These are phyloP conservation scores for Hypoxylon intermedium DNA, from an alignment of 495 filamentous ascomycete species.

Conservation along the genomic window DNA sequence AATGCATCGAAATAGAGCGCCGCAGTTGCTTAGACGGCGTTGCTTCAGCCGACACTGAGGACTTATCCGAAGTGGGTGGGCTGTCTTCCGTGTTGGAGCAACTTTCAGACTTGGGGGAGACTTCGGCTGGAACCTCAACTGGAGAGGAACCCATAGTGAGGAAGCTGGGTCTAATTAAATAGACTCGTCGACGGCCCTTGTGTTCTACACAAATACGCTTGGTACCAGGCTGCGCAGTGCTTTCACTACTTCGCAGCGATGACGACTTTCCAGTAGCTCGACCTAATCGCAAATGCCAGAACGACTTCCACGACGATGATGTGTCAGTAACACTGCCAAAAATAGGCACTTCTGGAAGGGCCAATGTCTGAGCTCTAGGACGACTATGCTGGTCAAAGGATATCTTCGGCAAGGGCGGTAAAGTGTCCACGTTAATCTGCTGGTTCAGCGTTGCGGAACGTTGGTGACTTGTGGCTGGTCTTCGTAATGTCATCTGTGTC, in stretches of 20 bases:
- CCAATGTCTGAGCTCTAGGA: slow-evolving; percentile 35
- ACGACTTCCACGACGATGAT: slow-evolving; percentile 53
- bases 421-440: slow-evolving; percentile 48
- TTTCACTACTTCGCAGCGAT: slow-evolving; percentile 24
- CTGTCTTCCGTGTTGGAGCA: slow-evolving; percentile 30
- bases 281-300: slow-evolving; percentile 50
- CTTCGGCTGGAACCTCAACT: slow-evolving; percentile 18
- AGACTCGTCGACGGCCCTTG: slow-evolving; percentile 24
- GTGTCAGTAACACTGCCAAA: slow-evolving; percentile 14
- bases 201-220: slow-evolving; percentile 38
- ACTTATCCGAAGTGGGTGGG: slow-evolving; percentile 30
- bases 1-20: slow-evolving; percentile 62
- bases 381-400: slow-evolving; percentile 46
- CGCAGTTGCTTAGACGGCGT: slow-evolving; percentile 52
- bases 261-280: slow-evolving; percentile 23
- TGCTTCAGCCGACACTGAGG: slow-evolving; percentile 31
- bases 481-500: slow-evolving; percentile 66
- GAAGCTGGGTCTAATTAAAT: slow-evolving; percentile 31
- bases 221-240: slow-evolving; percentile 5
- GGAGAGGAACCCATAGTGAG: slow-evolving; percentile 25
- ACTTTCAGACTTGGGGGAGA: slow-evolving; percentile 3
- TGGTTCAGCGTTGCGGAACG: slow-evolving; percentile 72
- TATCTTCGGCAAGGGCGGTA: slow-evolving; percentile 37
- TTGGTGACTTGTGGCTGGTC: slow-evolving; percentile 89
- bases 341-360: slow-evolving; percentile 15